Conservation (phyloP, 2,329 filamentous ascomycete species). For the Elsinoe perseae region DNA sequence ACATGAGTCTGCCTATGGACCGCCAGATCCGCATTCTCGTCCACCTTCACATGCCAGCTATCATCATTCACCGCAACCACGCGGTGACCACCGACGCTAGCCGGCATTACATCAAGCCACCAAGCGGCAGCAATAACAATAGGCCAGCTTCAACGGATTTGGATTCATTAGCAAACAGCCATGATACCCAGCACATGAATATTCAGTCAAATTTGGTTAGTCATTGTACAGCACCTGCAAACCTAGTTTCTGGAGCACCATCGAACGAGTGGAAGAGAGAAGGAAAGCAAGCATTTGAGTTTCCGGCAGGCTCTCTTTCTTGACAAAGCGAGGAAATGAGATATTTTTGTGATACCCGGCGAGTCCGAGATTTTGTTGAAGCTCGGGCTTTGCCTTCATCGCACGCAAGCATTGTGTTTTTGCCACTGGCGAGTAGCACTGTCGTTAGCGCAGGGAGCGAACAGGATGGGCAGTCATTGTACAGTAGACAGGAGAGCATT, state of each 20-base stretch:
- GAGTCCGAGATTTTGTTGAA: constrained; percentile 7
- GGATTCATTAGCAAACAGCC: constrained; percentile 1
- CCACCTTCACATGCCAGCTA: constrained; percentile 14
- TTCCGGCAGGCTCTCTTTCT: not conserved
- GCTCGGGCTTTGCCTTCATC: constrained; percentile 11
- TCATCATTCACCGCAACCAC: constrained; percentile 8
- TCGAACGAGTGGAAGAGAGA: not conserved
- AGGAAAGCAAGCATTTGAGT: constrained; percentile 12
- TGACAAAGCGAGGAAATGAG: not conserved
- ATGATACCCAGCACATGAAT: not conserved
- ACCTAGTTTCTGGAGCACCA: not conserved
- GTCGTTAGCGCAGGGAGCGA: not conserved
- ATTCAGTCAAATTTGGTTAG: constrained; percentile 1
- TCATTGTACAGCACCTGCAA: constrained; percentile 11
- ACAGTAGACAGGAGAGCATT: constrained; percentile 6
- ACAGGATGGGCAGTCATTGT: not conserved
- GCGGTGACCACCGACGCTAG: constrained; percentile 9
- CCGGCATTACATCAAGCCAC: not conserved
- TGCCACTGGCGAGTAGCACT: constrained; percentile 5
- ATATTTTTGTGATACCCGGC: constrained; percentile 15
- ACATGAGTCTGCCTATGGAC: constrained; percentile 10
- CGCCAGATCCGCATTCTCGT: constrained; percentile 12
- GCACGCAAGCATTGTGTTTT: constrained; percentile 9
- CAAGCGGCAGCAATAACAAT: constrained; percentile 1
- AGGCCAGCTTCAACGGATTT: constrained; percentile 1